phyloP scores from a whole-genome alignment of 2,329 filamentous ascomycete species.

The Blastomyces percursus region DNA sequence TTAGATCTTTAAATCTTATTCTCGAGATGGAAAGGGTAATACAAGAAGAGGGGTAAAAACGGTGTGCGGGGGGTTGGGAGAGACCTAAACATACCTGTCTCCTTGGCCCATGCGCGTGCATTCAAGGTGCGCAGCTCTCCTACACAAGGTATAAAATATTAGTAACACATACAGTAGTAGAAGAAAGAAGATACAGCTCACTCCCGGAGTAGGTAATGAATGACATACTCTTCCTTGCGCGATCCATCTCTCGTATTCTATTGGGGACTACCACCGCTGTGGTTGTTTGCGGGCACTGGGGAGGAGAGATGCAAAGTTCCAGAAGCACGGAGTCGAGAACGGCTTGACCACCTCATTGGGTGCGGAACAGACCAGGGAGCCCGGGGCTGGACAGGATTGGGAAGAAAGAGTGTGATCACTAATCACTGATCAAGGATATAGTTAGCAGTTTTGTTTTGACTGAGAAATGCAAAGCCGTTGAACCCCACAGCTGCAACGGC shows the following conservation, averaged over 20 bases:
- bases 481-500: not conserved
- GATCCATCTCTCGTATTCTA: slow-evolving; percentile 33
- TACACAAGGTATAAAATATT: slow-evolving; percentile 28
- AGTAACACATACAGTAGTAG: slow-evolving; percentile 6
- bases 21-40: not conserved
- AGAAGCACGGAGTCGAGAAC: slow-evolving; percentile 26
- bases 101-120: slow-evolving; percentile 75
- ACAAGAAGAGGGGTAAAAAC: not conserved
- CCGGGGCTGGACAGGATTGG: not conserved
- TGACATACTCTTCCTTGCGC: slow-evolving; percentile 39
- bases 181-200: not conserved
- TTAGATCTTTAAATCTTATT: not conserved
- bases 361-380: not conserved
- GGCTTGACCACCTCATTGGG: slow-evolving; percentile 32
- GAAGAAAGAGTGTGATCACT: not conserved
- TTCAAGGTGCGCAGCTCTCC: slow-evolving; percentile 88
- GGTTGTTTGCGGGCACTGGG: slow-evolving; percentile 11
- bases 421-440: too few species aligned
- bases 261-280: slow-evolving; percentile 7
- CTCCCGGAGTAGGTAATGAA: slow-evolving; percentile 1
- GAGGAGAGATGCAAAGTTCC: slow-evolving; percentile 17
- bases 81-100: slow-evolving; percentile 53
- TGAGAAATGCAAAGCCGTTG: not conserved
- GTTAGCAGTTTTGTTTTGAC: not conserved
- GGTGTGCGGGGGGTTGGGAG: slow-evolving; percentile 10